phyloP scores from a whole-genome alignment of 495 filamentous ascomycete genomes.

The Aspergillus bridgeri region DNA sequence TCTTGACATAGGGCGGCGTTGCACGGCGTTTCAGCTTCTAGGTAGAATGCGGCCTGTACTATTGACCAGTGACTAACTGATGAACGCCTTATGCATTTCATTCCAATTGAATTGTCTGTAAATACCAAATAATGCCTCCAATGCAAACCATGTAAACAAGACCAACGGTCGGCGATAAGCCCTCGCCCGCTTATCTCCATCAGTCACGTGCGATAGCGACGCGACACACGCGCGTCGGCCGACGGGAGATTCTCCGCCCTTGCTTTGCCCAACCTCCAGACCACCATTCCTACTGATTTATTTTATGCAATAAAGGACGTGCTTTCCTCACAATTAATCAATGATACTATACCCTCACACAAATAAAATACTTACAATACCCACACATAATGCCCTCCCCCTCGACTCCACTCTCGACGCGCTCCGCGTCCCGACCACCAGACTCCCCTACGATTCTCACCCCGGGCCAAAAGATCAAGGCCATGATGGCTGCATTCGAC shows the following conservation, averaged over 20 bases:
- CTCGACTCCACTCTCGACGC: constrained; percentile 43
- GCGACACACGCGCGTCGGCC: constrained; percentile 17
- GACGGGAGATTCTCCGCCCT: constrained; percentile 17
- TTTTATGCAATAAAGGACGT: neutral
- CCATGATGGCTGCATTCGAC: constrained; percentile 62
- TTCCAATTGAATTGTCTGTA: neutral
- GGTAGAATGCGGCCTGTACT: neutral
- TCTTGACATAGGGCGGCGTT: constrained; percentile 1
- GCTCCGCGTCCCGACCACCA: constrained; percentile 32
- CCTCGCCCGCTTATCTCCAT: neutral
- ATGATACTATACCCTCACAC: neutral
- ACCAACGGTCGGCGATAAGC: neutral
- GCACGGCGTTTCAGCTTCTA: neutral
- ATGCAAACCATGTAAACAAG: neutral
- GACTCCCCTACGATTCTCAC: constrained; percentile 51
- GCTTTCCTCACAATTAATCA: neutral
- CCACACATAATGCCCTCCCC: constrained; percentile 35
- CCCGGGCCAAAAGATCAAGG: constrained; percentile 66
- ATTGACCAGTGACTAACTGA: neutral
- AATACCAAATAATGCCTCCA: neutral
- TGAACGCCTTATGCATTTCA: neutral
- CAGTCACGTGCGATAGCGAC: constrained; percentile 21
- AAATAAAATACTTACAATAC: neutral
- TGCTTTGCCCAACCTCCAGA: neutral
- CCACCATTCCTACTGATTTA: neutral